Conservation (phyloP, 1,139 yeast genomes). For the Kluyveromyces sp. region DNA sequence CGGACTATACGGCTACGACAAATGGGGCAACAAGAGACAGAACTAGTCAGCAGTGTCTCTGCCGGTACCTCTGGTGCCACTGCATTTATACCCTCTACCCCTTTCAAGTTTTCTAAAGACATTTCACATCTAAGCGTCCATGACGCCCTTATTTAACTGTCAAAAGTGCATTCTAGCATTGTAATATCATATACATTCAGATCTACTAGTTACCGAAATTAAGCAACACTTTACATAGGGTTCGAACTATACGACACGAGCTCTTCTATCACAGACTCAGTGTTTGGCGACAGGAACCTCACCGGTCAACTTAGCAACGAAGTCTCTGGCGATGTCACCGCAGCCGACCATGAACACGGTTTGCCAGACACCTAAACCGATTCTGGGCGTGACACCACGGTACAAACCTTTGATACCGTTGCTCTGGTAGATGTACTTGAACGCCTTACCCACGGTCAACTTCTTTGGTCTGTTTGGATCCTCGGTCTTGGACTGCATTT, state of each 20-base stretch:
- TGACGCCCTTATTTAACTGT: no score
- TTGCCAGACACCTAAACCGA: constrained; percentile 96
- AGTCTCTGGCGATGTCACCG: constrained; percentile 82
- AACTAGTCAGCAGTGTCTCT: no score
- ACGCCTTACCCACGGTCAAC: constrained; percentile 70
- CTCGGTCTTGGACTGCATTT: constrained; percentile 88
- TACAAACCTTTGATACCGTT: constrained; percentile 88
- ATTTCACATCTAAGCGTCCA: no score
- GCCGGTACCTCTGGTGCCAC: no score
- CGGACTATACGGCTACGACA: constrained; percentile 65
- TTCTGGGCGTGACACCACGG: constrained; percentile 95
- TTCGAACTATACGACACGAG: no score
- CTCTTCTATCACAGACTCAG: constrained; percentile 15
- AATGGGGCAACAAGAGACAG: constrained; percentile 47
- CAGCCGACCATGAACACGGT: constrained; percentile 98
- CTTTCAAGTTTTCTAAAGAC: no score
- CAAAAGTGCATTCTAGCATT: no score
- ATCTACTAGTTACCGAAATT: neutral
- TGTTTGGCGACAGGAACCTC: constrained; percentile 45
- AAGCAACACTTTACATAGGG: constrained; percentile 9
- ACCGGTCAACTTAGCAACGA: constrained; percentile 52
- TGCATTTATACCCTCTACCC: neutral
- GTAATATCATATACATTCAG: constrained; percentile 2
- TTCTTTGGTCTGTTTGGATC: constrained; percentile 97
- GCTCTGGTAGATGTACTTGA: constrained; percentile 71